Evolutionary conservation across 2,329 filamentous ascomycete genomes (phyloP).

Genomic region (Aspergillus flavus): DNA sequence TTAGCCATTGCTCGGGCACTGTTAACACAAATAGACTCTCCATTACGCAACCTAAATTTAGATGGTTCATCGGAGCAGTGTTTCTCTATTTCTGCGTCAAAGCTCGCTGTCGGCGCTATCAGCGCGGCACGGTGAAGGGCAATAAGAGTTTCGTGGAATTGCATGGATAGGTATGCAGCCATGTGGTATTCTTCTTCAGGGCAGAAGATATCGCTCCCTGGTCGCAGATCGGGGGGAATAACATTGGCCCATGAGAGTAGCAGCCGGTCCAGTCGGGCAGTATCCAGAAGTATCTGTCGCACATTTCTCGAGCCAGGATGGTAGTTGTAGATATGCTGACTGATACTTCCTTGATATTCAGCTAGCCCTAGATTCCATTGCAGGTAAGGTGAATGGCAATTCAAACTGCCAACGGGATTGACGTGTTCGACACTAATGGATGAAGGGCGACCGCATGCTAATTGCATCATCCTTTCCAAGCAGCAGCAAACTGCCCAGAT

Average conservation of each 20-base stretch:
- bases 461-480: slow-evolving; percentile 19
- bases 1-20: slow-evolving; percentile 20
- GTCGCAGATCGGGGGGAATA: slow-evolving; percentile 12
- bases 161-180: slow-evolving; percentile 14
- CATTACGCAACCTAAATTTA: slow-evolving; percentile 10
- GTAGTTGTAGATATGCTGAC: slow-evolving; percentile 17
- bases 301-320: slow-evolving; percentile 5
- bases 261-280: slow-evolving; percentile 12
- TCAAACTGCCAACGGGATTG: not conserved
- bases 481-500: slow-evolving; percentile 19
- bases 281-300: slow-evolving; percentile 18
- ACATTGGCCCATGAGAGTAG: slow-evolving; percentile 15
- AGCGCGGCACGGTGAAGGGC: slow-evolving; percentile 18
- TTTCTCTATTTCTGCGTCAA: slow-evolving; percentile 13
- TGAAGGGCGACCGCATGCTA: slow-evolving; percentile 14
- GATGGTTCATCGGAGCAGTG: slow-evolving; percentile 16
- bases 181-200: slow-evolving; percentile 11
- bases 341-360: slow-evolving; percentile 17
- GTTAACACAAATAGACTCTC: slow-evolving; percentile 17
- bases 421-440: slow-evolving; percentile 10
- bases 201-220: slow-evolving; percentile 16
- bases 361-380: slow-evolving; percentile 16
- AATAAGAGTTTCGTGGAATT: slow-evolving; percentile 18
- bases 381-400: slow-evolving; percentile 4
- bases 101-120: slow-evolving; percentile 14